phyloP scores from a whole-genome alignment of 768 basidiomycete genomes.

The Ramaria rubella region DNA sequence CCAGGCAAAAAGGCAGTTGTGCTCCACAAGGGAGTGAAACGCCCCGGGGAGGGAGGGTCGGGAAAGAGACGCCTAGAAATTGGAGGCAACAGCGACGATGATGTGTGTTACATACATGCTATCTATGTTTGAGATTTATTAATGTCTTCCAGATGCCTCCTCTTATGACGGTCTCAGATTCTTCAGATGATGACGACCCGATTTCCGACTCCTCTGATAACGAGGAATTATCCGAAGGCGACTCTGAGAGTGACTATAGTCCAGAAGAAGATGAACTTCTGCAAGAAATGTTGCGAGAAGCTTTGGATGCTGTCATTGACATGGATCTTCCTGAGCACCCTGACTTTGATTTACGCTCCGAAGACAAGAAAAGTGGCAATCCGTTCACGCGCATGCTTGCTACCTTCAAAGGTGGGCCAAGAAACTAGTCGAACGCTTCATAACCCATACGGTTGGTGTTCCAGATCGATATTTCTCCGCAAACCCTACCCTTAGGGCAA shows the following conservation, averaged over 20 bases:
- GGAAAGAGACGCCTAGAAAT: slow-evolving; percentile 12
- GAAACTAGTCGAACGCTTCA: neutral
- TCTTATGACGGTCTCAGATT: slow-evolving; percentile 60
- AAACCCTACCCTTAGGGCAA: slow-evolving; percentile 38
- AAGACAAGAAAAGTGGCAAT: slow-evolving; percentile 48
- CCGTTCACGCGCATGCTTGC: slow-evolving; percentile 74
- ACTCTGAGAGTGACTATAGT: slow-evolving; percentile 47
- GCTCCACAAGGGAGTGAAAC: slow-evolving; percentile 11
- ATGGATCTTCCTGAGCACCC: slow-evolving; percentile 52
- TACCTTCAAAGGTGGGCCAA: slow-evolving; percentile 55
- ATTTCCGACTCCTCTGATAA: slow-evolving; percentile 1
- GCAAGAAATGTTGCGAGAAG: slow-evolving; percentile 55
- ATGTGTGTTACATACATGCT: slow-evolving; percentile 22
- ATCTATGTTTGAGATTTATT: neutral
- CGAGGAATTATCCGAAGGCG: slow-evolving; percentile 23
- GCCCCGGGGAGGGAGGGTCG: slow-evolving; percentile 1
- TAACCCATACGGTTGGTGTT: neutral
- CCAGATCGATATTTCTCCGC: slow-evolving; percentile 48
- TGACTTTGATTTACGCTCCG: slow-evolving; percentile 30
- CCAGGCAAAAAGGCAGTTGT: slow-evolving; percentile 19
- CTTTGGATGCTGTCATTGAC: slow-evolving; percentile 59
- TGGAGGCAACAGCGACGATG: slow-evolving; percentile 39
- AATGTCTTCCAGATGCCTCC: slow-evolving; percentile 41
- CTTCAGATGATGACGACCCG: slow-evolving; percentile 35
- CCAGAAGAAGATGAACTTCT: slow-evolving; percentile 65